Percentiles rank a stretch among this genome's conserved stretches.
Conservation (phyloP, 345 rosid species). For the Sapria himalayana region DNA sequence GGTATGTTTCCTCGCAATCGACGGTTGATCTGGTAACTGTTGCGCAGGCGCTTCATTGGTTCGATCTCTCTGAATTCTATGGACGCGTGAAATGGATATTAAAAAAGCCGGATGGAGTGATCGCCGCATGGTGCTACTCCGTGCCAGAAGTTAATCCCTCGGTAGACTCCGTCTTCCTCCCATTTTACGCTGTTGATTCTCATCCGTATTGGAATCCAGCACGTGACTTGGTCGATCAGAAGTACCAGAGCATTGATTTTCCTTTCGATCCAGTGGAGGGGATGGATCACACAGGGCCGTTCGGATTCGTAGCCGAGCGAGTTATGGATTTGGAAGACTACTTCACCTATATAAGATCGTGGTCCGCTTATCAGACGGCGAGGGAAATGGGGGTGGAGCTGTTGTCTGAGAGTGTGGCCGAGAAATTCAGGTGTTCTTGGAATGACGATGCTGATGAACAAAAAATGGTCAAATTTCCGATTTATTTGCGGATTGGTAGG, state of each 20-base stretch:
- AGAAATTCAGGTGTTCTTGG: conserved; percentile 34
- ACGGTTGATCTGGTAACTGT: conserved; percentile 43
- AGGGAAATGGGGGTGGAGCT: conserved; percentile 43
- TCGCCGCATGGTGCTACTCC: conserved; percentile 83
- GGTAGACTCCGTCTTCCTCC: conserved; percentile 28
- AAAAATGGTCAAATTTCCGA: conserved; percentile 33
- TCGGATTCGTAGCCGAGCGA: conserved; percentile 28
- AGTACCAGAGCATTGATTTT: conserved; percentile 30
- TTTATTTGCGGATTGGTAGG: conserved; percentile 46
- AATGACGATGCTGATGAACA: conserved; percentile 15
- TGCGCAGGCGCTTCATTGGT: conserved; percentile 77
- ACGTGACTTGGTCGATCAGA: conserved; percentile 37
- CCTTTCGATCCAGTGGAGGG: conserved; percentile 52
- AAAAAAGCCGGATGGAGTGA: conserved; percentile 51
- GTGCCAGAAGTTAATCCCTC: conserved; percentile 27
- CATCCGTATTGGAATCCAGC: conserved; percentile 35
- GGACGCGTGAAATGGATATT: conserved; percentile 38
- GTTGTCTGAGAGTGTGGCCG: conserved; percentile 17
- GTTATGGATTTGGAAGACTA: conserved; percentile 33
- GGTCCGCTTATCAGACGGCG: conserved; percentile 59
- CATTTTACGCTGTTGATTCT: conserved; percentile 22
- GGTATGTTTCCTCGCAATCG: conserved; percentile 18
- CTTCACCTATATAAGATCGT: conserved; percentile 35
- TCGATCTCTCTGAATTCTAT: conserved; percentile 37
- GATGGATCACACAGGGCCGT: conserved; percentile 27